Percentiles rank a stretch among this genome's conserved stretches.
Evolutionary conservation across 495 filamentous ascomycete genomes (phyloP).

Genomic region (Aspergillus taichungensis): DNA sequence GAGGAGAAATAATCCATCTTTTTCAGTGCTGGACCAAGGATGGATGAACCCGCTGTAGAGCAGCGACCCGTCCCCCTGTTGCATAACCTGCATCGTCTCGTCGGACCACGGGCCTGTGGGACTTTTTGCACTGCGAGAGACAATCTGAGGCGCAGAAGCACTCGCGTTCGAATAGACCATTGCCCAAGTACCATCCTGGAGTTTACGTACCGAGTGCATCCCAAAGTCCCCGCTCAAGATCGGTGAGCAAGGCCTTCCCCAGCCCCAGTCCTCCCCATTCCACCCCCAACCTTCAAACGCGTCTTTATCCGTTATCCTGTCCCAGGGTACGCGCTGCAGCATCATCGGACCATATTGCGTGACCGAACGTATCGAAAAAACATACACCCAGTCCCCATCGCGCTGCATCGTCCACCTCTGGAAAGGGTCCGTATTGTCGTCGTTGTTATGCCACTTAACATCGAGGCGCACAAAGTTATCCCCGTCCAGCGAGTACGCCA

Average conservation of each 20-base stretch:
- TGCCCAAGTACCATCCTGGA: neutral
- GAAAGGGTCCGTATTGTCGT: neutral
- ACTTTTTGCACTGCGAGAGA: neutral
- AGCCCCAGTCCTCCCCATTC: neutral
- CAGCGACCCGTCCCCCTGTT: neutral
- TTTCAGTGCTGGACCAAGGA: conserved; percentile 1
- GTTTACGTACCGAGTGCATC: neutral
- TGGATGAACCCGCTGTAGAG: conserved; percentile 5
- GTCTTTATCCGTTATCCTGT: neutral
- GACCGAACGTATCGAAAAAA: neutral
- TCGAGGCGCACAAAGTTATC: neutral
- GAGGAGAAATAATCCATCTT: neutral
- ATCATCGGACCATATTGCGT: neutral
- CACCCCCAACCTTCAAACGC: neutral
- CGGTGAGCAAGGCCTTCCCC: neutral
- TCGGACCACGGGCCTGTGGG: neutral
- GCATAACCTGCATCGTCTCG: conserved; percentile 1
- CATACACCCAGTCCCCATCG: conserved; percentile 1
- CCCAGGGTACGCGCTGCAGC: conserved; percentile 2
- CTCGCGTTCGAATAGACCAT: neutral
- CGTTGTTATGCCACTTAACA: neutral
- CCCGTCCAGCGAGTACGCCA: neutral
- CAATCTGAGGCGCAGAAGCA: neutral
- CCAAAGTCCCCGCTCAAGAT: neutral
- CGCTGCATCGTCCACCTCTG: conserved; percentile 4